Evolutionary conservation across 768 basidiomycete species (phyloP), one percentile per base, ranked within the genome.

Genomic region (Kockovaella imperatae): DNA sequence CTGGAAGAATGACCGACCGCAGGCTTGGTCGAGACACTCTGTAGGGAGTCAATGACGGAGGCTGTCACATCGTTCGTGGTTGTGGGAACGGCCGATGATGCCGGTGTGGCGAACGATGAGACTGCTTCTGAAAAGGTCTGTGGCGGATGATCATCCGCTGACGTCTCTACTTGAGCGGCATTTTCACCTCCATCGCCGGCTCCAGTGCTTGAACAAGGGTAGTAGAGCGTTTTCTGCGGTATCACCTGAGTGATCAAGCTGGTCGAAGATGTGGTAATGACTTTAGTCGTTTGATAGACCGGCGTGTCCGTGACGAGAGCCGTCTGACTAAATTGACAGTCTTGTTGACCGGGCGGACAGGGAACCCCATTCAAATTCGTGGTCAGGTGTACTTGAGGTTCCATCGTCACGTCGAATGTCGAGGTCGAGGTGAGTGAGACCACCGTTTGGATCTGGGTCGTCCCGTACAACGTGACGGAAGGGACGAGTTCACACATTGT

Each of bases 381-480:
- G 17, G 38, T 25, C 18, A 39, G 42, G 13, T 42, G 21, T 14
- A 28, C 30, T 3, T 18, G 5, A 6, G 47, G 31, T 8, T 36
- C 35, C 26, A 25, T 26, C 4, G 18, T 17, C 18, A 41, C 13
- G 26, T 20, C 15, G 13, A 45, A 35, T 4, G 35, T 42, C 14
- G 26, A 24, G n/a, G 54, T 56, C 5, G 31, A 31, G 18, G 40
- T 49, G 23, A 43, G 36, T 14, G 25, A 23, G 28, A 36, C 40
- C 2, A 45, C 20, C 18, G 45, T 47, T 10, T 30, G 7, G 45
- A 54, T 24, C 28, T 52, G 52, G 25, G 59, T 60, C 3, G 59
- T 60, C 7, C 59, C 59, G 36, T 45, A 60, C 11, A 60, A 17
- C 1, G 56, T 60, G 6, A 49, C 50, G 14, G 52, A 52, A 7